Evolutionary conservation across 257 asterid species (phyloP).

Genomic region (Galeopsis tetrahit): DNA sequence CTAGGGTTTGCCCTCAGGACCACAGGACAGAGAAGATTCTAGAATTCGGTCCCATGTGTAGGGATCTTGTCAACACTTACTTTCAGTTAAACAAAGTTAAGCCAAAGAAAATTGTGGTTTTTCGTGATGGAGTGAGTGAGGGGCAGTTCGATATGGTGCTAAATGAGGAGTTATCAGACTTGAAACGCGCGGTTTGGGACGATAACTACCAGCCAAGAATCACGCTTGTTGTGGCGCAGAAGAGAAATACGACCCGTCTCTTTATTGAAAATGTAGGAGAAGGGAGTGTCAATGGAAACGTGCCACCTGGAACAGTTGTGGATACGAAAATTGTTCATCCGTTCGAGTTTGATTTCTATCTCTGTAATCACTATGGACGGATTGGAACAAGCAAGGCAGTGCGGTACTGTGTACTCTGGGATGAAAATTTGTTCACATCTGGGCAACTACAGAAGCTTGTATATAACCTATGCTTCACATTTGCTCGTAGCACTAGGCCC

Average conservation of each 20-base stretch:
- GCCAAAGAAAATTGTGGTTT: constrained; percentile 60
- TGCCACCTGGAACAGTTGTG: constrained; percentile 76
- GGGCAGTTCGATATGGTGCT: constrained; percentile 83
- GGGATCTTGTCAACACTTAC: constrained; percentile 54
- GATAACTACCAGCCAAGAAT: constrained; percentile 51
- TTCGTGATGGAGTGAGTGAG: constrained; percentile 81
- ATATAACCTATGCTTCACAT: constrained; percentile 67
- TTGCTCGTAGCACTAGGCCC: constrained; percentile 69
- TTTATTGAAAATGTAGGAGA: constrained; percentile 42
- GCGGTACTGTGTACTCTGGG: constrained; percentile 57
- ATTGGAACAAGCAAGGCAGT: constrained; percentile 80
- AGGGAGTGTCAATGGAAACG: constrained; percentile 45
- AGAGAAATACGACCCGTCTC: constrained; percentile 70
- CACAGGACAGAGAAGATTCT: constrained; percentile 62
- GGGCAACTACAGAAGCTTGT: constrained; percentile 56
- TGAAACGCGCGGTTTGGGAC: constrained; percentile 41
- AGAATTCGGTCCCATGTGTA: constrained; percentile 59
- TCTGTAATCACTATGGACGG: constrained; percentile 72
- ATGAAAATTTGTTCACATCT: constrained; percentile 53
- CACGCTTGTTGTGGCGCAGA: constrained; percentile 74
- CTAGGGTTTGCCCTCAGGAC: constrained; percentile 63
- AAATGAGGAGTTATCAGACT: constrained; percentile 58
- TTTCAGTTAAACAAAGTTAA: constrained; percentile 40
- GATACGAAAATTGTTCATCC: constrained; percentile 69
- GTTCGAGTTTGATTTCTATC: constrained; percentile 69